Percentiles rank a stretch among this genome's conserved stretches.
phyloP scores from a whole-genome alignment of 192 early-diverging fungal species.

The Phycomyces blakesleeanus region DNA sequence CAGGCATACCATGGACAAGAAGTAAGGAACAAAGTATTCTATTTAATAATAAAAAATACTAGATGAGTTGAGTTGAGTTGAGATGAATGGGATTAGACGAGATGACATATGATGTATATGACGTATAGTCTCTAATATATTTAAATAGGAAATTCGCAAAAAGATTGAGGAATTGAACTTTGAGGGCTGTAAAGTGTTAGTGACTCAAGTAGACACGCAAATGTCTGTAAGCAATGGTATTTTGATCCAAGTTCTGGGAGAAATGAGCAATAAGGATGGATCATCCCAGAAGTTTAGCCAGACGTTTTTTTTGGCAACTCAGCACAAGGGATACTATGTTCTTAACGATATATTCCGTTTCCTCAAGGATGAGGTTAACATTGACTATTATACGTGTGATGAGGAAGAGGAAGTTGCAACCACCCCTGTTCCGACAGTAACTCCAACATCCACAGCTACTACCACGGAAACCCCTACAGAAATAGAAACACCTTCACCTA shows the following conservation, averaged over 20 bases:
- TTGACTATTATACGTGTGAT: conserved; percentile 28
- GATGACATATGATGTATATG: no score
- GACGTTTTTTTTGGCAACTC: conserved; percentile 87
- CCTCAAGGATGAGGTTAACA: conserved; percentile 76
- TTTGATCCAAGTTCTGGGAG: conserved; percentile 87
- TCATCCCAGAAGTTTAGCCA: conserved; percentile 85
- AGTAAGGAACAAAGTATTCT: conserved; percentile 38
- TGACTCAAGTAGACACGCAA: conserved; percentile 85
- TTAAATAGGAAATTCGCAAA: conserved; percentile 73
- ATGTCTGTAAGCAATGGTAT: conserved; percentile 73
- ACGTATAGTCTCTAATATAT: background rate
- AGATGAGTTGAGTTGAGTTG: background rate
- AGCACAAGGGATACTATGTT: conserved; percentile 89
- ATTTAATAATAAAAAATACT: background rate
- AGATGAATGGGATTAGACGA: background rate
- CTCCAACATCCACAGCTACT: background rate
- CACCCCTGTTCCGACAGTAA: conserved; percentile 15
- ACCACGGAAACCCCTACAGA: no score
- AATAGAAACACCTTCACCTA: no score
- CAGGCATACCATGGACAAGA: conserved; percentile 67
- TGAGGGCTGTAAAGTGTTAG: conserved; percentile 81
- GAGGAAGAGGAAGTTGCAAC: conserved; percentile 49
- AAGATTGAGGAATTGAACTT: conserved; percentile 74
- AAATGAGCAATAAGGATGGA: conserved; percentile 82
- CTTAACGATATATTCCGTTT: conserved; percentile 93